Evolutionary conservation across 306 rosid species (phyloP).

Genomic region (Lathyrus oleraceus): DNA sequence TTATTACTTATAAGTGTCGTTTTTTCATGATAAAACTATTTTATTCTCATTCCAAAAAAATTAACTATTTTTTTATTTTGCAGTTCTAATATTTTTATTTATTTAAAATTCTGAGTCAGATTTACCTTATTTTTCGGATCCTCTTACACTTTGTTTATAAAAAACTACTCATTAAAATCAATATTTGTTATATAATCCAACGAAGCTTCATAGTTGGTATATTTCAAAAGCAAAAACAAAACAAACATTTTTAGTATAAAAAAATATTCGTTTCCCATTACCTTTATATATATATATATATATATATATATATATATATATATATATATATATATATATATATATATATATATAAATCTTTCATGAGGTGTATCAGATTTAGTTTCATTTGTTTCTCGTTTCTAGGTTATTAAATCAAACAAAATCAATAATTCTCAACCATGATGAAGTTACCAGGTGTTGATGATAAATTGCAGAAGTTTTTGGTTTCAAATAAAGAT

Average conservation of each 20-base stretch:
- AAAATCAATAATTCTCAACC: background rate
- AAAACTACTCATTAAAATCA: background rate
- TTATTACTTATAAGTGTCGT: no score
- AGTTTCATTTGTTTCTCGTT: background rate
- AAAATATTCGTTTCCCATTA: background rate
- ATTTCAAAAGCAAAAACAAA: background rate
- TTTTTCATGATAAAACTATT: no score
- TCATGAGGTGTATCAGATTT: background rate
- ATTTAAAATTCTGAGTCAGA: background rate
- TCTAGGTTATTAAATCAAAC: background rate
- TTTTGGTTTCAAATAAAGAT: conserved; percentile 65
- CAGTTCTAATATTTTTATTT: background rate
- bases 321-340: background rate
- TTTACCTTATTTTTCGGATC: conserved; percentile 15
- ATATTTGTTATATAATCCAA: background rate
- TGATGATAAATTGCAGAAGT: conserved; percentile 53
- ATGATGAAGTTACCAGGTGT: conserved; percentile 48
- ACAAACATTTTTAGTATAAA: background rate
- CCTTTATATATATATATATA: background rate
- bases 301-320: background rate
- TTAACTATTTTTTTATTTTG: background rate
- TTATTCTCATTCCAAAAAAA: no score
- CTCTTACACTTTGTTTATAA: background rate
- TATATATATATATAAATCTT: background rate
- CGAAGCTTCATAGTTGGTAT: background rate